Conservation (phyloP, 306 rosid genomes). For the Fragaria iinumae region DNA sequence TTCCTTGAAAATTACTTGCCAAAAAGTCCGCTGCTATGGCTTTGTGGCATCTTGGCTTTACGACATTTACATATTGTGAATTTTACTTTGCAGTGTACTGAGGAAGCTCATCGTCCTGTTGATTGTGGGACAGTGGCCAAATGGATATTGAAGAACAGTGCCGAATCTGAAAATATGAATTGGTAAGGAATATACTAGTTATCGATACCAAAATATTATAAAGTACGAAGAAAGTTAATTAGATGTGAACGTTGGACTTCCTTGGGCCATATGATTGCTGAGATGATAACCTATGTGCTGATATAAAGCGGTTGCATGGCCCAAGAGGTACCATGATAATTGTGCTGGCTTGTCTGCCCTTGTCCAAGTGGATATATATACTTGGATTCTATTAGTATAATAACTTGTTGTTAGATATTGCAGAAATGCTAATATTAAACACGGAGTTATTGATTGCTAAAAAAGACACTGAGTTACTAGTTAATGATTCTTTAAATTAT, state of each 20-base stretch:
- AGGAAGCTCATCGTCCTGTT: slow-evolving; percentile 98
- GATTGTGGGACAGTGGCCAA: slow-evolving; percentile 90
- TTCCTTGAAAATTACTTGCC: neutral
- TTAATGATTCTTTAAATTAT: neutral
- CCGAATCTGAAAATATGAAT: slow-evolving; percentile 96
- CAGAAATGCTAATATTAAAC: neutral
- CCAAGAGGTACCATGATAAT: slow-evolving; percentile 4
- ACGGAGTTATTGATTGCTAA: neutral
- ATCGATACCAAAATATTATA: neutral
- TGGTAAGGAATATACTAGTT: slow-evolving; percentile 40
- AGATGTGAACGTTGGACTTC: slow-evolving; percentile 2
- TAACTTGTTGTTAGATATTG: neutral
- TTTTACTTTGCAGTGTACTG: slow-evolving; percentile 60
- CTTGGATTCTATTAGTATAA: neutral
- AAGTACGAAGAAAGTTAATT: neutral
- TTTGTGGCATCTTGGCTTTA: neutral
- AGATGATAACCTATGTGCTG: slow-evolving; percentile 8
- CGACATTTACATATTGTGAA: slow-evolving; percentile 4
- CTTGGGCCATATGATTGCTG: slow-evolving; percentile 6
- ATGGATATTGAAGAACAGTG: slow-evolving; percentile 95
- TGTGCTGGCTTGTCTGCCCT: neutral
- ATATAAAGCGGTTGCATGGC: neutral
- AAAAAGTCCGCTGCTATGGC: neutral
- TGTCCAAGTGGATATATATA: neutral
- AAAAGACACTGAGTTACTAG: neutral